A percentile compares a stretch with the other conserved stretches of the same genome.
Evolutionary conservation across 495 filamentous ascomycete genomes (phyloP).

Genomic region (Penicillium subrubescens): DNA sequence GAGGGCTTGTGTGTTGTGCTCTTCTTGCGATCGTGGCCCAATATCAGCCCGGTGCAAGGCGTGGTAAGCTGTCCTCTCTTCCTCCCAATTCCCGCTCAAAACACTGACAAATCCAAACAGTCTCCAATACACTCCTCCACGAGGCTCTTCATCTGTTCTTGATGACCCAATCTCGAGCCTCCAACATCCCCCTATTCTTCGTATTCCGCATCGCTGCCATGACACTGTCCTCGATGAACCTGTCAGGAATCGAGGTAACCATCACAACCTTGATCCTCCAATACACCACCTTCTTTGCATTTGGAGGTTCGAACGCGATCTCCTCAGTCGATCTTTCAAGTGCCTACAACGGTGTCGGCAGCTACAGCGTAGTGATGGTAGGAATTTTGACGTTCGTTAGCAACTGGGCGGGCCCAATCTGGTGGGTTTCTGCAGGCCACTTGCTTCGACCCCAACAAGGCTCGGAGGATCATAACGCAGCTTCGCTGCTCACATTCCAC

Average conservation of each 20-base stretch:
- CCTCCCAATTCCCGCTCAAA: background rate
- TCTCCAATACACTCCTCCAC: slow-evolving; percentile 48
- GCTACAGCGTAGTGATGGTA: slow-evolving; percentile 67
- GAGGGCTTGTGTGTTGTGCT: slow-evolving; percentile 50
- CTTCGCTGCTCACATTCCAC: slow-evolving; percentile 67
- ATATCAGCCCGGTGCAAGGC: background rate
- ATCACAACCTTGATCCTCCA: slow-evolving; percentile 69
- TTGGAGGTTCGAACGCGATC: slow-evolving; percentile 89
- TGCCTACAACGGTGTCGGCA: slow-evolving; percentile 79
- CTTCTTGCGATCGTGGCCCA: slow-evolving; percentile 26
- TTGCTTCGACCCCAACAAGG: slow-evolving; percentile 51
- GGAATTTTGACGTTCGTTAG: slow-evolving; percentile 79
- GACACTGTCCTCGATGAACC: slow-evolving; percentile 49
- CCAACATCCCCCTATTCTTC: slow-evolving; percentile 82
- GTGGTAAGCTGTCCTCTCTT: background rate
- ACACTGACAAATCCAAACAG: slow-evolving; percentile 20
- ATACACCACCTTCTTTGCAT: slow-evolving; percentile 82
- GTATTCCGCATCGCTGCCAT: slow-evolving; percentile 63
- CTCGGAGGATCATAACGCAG: slow-evolving; percentile 41
- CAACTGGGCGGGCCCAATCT: slow-evolving; percentile 92
- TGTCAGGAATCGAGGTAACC: slow-evolving; percentile 58
- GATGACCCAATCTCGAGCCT: slow-evolving; percentile 79
- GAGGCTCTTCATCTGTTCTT: slow-evolving; percentile 76
- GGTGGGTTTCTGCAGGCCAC: slow-evolving; percentile 69
- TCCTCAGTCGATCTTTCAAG: slow-evolving; percentile 82